Evolutionary conservation across 345 rosid genomes (phyloP).

Genomic region (Acer campestre): DNA sequence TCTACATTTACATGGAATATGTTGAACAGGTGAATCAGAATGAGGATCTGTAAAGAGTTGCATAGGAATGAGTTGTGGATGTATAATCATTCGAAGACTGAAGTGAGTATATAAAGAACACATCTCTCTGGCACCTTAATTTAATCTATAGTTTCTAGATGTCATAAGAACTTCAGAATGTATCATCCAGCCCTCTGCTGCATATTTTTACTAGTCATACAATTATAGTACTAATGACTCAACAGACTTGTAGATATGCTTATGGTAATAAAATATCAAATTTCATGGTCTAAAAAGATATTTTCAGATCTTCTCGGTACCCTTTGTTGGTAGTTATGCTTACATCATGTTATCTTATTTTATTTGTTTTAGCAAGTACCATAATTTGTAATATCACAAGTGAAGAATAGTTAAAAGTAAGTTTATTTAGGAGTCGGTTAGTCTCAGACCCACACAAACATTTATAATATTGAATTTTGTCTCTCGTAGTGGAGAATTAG

Average conservation of each 20-base stretch:
- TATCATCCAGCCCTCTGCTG: background rate
- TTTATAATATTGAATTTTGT: constrained; percentile 1
- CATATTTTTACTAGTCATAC: constrained; percentile 3
- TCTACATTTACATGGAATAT: background rate
- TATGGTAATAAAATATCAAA: background rate
- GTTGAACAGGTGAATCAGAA: background rate
- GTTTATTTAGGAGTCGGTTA: background rate
- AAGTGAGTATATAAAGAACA: background rate
- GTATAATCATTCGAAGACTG: background rate
- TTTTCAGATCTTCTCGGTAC: constrained; percentile 12
- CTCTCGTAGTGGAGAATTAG: constrained; percentile 15
- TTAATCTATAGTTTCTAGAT: background rate
- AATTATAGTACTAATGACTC: background rate
- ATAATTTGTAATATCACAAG: background rate
- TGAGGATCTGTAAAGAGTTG: background rate
- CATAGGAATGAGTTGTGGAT: background rate
- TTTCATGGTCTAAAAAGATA: constrained; percentile 17
- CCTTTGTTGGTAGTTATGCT: constrained; percentile 23
- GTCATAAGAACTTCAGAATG: constrained; percentile 8
- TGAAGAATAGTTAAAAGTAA: background rate
- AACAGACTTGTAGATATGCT: too few species aligned
- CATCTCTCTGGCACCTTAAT: background rate
- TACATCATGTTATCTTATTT: constrained; percentile 22
- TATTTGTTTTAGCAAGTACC: constrained; percentile 15
- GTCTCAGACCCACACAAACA: background rate